These are phyloP conservation scores for Apophysomyces sp. DNA, from an alignment of 371 early-diverging fungal genomes.

Conservation along the genomic window DNA sequence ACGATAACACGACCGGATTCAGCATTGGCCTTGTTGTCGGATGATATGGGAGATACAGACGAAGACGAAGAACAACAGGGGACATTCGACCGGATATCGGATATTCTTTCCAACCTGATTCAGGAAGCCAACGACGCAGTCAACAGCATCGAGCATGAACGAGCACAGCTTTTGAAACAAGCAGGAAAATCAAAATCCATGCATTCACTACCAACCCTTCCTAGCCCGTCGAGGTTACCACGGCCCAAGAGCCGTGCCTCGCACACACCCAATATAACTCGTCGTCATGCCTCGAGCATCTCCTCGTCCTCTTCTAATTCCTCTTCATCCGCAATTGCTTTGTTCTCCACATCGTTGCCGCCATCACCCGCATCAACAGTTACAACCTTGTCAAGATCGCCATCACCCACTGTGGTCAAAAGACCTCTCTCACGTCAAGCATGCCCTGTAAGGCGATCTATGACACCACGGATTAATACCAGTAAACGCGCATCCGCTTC, in stretches of 20 bases:
- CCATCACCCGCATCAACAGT: conserved; percentile 10
- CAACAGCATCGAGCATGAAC: conserved; percentile 29
- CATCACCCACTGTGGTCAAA: conserved; percentile 17
- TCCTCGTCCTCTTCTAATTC: conserved; percentile 11
- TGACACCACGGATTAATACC: conserved; percentile 9
- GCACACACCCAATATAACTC: background rate
- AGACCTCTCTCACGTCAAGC: conserved; percentile 11
- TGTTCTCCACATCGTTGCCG: conserved; percentile 6
- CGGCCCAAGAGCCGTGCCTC: conserved; percentile 17
- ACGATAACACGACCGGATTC: conserved; percentile 45
- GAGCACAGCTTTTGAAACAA: conserved; percentile 15
- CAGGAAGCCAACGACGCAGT: conserved; percentile 51
- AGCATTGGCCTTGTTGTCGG: conserved; percentile 33
- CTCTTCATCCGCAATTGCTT: conserved; percentile 6
- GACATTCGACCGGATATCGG: conserved; percentile 44
- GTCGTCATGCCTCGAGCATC: background rate
- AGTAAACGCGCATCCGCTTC: conserved; percentile 1
- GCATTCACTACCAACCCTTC: background rate
- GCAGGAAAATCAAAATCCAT: conserved; percentile 5
- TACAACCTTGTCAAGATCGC: conserved; percentile 10
- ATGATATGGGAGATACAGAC: conserved; percentile 23
- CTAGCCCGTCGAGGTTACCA: conserved; percentile 26
- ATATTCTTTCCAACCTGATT: conserved; percentile 35
- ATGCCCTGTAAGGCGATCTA: conserved; percentile 9
- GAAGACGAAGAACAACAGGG: conserved; percentile 25